Base-by-base conservation (phyloP, 805 yeast species). In the Priceomyces carsonii region DNA sequence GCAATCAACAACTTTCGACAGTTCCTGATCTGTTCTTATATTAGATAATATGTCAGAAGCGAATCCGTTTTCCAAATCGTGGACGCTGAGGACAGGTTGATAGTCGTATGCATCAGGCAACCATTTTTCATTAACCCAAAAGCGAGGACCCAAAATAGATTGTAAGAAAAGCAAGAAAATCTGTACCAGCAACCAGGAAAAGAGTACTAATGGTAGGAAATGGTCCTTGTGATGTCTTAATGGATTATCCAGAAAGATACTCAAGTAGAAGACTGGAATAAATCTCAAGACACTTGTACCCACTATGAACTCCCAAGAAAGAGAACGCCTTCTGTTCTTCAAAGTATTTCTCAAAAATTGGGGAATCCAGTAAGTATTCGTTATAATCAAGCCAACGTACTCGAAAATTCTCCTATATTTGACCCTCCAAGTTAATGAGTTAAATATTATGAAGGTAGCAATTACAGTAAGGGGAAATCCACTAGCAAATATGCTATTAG, bases 51-150 rank as follows among this genome's bases (percentile, higher is more conserved):
- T 66, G 32, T 78, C 83, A 13, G 75, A 57, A 13, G 80, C 76
- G 47, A 77, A 80, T 5, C 82, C 83, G 28, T 64, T 61, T 48
- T 84, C 89, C 35, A 84, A 53, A 47, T 85, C 91, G 18, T 66
- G 66, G 26, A 74, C 66, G 2, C 71, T 68, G 10, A 86, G 57
- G 0, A 79, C 51, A 4, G 85, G 88, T 54, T 89, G 96, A 51
- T 90, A 90, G 44, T 87, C 82, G 51, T 88, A 89, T 0, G 90
- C 79, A 43, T 82, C 77, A n/a, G 96, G 95, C 23, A 87, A 64
- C 59, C 79, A 73, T 30, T 71, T 73, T 36, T 77, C 82, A 14
- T 90, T 91, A 20, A 90, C 61, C 71, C 93, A 85, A 69, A 87
- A 87, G 41, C 96, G 70, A 0, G 96, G 79, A 0, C 95, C 96